Percentiles rank a stretch among this genome's conserved stretches.
Evolutionary conservation across 257 asterid genomes (phyloP).

Genomic region (Solanum bukasovii): DNA sequence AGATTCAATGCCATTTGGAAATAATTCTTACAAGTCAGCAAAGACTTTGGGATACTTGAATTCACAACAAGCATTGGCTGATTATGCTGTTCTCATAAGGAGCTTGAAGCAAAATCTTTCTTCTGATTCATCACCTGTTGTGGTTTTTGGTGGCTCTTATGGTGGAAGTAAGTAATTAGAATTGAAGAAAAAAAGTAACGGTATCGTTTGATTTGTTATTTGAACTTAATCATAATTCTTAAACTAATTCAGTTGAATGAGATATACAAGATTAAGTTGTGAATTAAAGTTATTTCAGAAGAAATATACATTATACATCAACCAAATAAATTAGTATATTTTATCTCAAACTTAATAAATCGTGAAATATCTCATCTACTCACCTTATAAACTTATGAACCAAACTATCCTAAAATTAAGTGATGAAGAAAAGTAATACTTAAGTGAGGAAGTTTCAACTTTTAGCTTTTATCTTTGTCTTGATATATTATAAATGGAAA

Average conservation of each 20-base stretch:
- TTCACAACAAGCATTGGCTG: conserved; percentile 78
- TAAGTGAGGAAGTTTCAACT: not conserved
- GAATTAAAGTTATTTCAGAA: too few species aligned
- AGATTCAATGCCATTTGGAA: conserved; percentile 64
- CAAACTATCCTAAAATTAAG: not conserved
- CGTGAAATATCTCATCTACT: not conserved
- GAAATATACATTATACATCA: too few species aligned
- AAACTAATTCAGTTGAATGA: accelerated
- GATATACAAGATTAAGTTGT: not conserved
- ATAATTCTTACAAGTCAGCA: conserved; percentile 42
- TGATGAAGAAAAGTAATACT: not conserved
- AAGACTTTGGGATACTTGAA: conserved; percentile 56
- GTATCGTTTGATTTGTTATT: too few species aligned
- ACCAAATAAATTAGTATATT: not conserved
- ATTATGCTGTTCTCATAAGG: conserved; percentile 50
- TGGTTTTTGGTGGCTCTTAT: conserved; percentile 83
- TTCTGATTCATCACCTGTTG: conserved; percentile 71
- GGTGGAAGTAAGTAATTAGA: conserved; percentile 53
- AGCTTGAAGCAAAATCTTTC: conserved; percentile 62
- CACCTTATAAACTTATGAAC: not conserved
- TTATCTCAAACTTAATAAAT: not conserved
- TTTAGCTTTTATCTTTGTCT: not conserved
- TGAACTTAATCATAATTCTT: not conserved
- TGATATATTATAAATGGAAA: not conserved
- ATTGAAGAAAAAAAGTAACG: not conserved